phyloP scores from a whole-genome alignment of 179 eudicot genomes.

The Corrigiola litoralis region DNA sequence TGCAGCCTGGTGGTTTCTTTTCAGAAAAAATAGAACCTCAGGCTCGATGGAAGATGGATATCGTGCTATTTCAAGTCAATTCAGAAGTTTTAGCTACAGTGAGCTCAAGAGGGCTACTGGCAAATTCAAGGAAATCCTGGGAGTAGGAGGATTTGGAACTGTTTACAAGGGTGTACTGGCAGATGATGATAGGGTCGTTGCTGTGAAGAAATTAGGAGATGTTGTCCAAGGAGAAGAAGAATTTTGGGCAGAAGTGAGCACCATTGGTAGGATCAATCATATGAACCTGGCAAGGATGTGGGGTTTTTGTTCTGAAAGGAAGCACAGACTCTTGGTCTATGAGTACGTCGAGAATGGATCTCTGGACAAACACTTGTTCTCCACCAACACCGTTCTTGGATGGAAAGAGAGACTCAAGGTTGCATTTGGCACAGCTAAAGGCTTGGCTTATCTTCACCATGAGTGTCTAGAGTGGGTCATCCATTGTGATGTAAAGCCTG shows the following conservation, averaged over 20 bases:
- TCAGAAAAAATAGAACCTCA: conserved; percentile 29
- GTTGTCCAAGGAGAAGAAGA: conserved; percentile 44
- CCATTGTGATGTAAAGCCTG: conserved; percentile 56
- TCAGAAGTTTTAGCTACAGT: conserved; percentile 43
- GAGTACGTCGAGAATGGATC: conserved; percentile 44
- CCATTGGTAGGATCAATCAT: conserved; percentile 46
- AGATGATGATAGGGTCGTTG: conserved; percentile 48
- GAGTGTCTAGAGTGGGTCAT: conserved; percentile 61
- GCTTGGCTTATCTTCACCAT: conserved; percentile 57
- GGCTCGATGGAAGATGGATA: conserved; percentile 46
- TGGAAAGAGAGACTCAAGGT: conserved; percentile 47
- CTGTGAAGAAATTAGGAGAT: conserved; percentile 45
- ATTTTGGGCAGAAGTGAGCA: conserved; percentile 60
- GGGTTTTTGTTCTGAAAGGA: conserved; percentile 50
- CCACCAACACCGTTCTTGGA: conserved; percentile 17
- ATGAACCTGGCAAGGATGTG: conserved; percentile 58
- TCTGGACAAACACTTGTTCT: conserved; percentile 41
- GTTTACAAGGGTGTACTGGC: conserved; percentile 44
- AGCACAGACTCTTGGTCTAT: conserved; percentile 42
- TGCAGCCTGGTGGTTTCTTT: conserved; percentile 37
- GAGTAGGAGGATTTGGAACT: conserved; percentile 46
- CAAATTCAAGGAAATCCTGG: conserved; percentile 38
- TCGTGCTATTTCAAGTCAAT: conserved; percentile 42
- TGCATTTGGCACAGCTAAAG: conserved; percentile 49
- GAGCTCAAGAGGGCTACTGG: conserved; percentile 43